A percentile compares a stretch with the other conserved stretches of the same genome.
These are phyloP conservation scores for Claviceps paspali DNA, from an alignment of 2,329 filamentous ascomycete species.

Conservation along the genomic window DNA sequence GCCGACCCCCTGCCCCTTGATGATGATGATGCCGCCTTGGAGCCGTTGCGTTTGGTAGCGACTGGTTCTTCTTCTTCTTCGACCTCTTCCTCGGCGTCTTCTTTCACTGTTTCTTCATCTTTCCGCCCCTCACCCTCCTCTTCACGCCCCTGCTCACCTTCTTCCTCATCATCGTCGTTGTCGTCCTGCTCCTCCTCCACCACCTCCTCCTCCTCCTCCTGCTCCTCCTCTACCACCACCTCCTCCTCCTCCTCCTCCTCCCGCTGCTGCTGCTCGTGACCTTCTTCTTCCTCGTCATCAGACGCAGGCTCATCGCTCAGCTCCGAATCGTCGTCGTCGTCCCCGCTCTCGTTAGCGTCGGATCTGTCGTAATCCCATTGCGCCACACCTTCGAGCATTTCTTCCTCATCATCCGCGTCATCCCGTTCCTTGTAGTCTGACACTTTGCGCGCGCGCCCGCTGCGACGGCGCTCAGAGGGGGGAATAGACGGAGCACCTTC, in stretches of 20 bases:
- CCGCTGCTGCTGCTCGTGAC: conserved; percentile 2
- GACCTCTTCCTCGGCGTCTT: conserved; percentile 3
- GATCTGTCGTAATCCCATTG: conserved; percentile 37
- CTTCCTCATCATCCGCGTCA: conserved; percentile 42
- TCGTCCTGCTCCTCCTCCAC: conserved; percentile 2
- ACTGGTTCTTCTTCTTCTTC: conserved; percentile 8
- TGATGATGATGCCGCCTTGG: conserved; percentile 8
- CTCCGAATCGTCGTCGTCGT: conserved; percentile 8
- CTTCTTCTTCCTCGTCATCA: conserved; percentile 7
- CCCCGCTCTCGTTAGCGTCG: conserved; percentile 15
- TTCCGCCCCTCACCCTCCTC: too few species aligned
- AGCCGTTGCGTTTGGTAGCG: conserved; percentile 13
- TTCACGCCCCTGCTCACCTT: too few species aligned
- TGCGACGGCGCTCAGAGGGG: conserved; percentile 36
- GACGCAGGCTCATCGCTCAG: conserved; percentile 7
- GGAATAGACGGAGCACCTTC: conserved; percentile 16
- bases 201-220: conserved; percentile 2
- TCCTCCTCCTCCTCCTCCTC: conserved; percentile 1
- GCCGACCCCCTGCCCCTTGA: conserved; percentile 10
- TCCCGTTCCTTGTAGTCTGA: conserved; percentile 41
- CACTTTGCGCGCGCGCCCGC: conserved; percentile 32
- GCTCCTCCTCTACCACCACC: conserved; percentile 8
- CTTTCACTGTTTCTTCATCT: conserved; percentile 1
- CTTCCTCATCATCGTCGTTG: too few species aligned
- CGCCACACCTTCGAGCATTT: conserved; percentile 46